Base-by-base conservation (phyloP, 2,329 filamentous ascomycete species). In the Atkinsonella hypoxylon region DNA sequence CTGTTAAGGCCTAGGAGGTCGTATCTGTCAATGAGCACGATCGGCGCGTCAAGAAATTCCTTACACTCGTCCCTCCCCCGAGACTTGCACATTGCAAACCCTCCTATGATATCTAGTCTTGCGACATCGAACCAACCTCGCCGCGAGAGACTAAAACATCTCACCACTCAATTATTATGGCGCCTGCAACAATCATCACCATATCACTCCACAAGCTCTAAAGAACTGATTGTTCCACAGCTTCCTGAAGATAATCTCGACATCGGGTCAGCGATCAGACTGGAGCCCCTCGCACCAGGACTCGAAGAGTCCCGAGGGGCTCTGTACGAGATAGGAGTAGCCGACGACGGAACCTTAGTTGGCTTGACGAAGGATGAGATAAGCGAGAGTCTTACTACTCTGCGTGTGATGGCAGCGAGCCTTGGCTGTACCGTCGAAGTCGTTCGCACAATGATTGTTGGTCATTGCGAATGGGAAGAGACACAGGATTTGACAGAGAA, bases 151-250 rank as follows among this genome's bases (percentile, higher is more conserved):
- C 75, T 97, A 15, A 85, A 95, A 62, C 89, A 96, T 61, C 71
- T 98, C 55, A 98, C 91, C 0, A 98, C 93, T 0, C 93, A 98
- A 66, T 74, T 98, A 22, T 72, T 98, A 7, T 98, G 93, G 93
- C 79, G 93, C 46, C 68, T 98, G 51, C 90, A 97, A 63, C 93
- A 98, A 64, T 96, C 91, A 1, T 95, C 88, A 9, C 88, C 89
- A 0, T 88, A 94, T 64, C 90, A 96, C 68, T 82, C 87, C 1
- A 87, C 87, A 8, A 86, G 86, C 22, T 84, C 84, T 4, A 82
- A 81, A 30, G 83, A 88, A 52, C 73, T 89, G 15, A 79, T 89
- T 10, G 70, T 95, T 26, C 89, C 89, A 0, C 78, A 81, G 53
- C 69, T 95, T 3, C 87, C 88, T 0, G 82, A 90, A 50, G 75